Evolutionary conservation across 2,329 filamentous ascomycete species (phyloP).

Genomic region (Huntiella savannae): DNA sequence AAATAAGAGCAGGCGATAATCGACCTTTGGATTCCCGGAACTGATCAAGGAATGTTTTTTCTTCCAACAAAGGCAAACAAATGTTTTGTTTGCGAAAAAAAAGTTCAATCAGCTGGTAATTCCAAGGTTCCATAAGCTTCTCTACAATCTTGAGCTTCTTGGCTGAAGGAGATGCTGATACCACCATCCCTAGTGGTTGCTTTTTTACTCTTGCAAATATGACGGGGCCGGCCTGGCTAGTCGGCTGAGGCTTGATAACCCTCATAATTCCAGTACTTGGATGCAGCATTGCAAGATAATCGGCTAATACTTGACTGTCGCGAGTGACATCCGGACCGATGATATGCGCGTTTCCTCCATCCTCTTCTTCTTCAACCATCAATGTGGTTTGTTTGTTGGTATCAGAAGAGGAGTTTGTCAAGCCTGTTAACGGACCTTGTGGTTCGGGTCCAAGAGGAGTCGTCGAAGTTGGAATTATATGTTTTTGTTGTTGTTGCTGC

Average conservation of each 20-base stretch:
- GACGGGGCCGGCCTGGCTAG: constrained; percentile 20
- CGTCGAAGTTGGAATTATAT: neutral
- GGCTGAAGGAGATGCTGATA: constrained; percentile 21
- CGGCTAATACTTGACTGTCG: constrained; percentile 41
- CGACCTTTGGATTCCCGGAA: constrained; percentile 26
- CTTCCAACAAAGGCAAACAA: constrained; percentile 43
- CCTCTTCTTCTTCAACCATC: constrained; percentile 16
- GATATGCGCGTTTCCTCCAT: constrained; percentile 30
- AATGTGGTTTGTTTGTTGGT: constrained; percentile 14
- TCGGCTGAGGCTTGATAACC: constrained; percentile 18
- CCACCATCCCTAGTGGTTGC: constrained; percentile 24
- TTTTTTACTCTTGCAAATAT: constrained; percentile 28
- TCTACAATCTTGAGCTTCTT: constrained; percentile 36
- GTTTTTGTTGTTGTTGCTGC: neutral
- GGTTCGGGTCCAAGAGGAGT: constrained; percentile 6
- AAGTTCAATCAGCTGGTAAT: constrained; percentile 30
- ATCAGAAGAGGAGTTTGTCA: constrained; percentile 4
- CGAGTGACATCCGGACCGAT: constrained; percentile 39
- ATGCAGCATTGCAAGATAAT: constrained; percentile 27
- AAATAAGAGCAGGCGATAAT: constrained; percentile 36
- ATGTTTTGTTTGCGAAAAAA: constrained; percentile 36
- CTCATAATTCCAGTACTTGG: constrained; percentile 17
- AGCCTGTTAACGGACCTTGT: constrained; percentile 5
- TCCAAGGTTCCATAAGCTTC: constrained; percentile 37
- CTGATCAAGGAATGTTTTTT: constrained; percentile 30